Evolutionary conservation across 441 rosid species (phyloP).

Genomic region (Aquilaria agallochum): DNA sequence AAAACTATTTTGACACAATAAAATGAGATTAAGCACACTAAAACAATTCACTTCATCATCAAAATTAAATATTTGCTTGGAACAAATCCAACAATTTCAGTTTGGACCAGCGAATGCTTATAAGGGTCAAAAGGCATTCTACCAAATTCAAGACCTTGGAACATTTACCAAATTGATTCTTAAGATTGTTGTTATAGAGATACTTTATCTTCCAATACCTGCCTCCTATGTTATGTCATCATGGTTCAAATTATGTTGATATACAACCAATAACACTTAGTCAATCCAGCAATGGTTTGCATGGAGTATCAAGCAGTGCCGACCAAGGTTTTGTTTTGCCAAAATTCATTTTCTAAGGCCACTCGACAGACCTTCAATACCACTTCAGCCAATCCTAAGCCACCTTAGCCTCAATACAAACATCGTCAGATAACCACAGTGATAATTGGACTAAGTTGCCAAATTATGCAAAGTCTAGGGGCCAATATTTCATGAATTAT

Average conservation of each 20-base stretch:
- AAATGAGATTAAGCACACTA: too few relatives aligned
- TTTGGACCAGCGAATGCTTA: slow-evolving; percentile 62
- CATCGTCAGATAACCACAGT: too few relatives aligned
- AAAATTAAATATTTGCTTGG: too few relatives aligned
- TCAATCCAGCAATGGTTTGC: slow-evolving; percentile 85
- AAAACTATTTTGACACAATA: too few relatives aligned
- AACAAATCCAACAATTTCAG: slow-evolving; percentile 6
- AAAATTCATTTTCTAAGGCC: slow-evolving; percentile 2
- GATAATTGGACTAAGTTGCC: too few relatives aligned
- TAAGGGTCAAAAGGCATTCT: slow-evolving; percentile 84
- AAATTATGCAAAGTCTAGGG: too few relatives aligned
- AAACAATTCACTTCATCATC: too few relatives aligned
- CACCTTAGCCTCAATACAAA: too few relatives aligned
- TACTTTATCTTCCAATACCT: slow-evolving; percentile 86
- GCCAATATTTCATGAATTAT: too few relatives aligned
- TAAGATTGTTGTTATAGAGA: slow-evolving; percentile 90
- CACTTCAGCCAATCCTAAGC: too few relatives aligned
- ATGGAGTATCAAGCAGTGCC: slow-evolving; percentile 62
- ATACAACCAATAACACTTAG: slow-evolving; percentile 80
- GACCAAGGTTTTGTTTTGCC: slow-evolving; percentile 81
- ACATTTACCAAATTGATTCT: slow-evolving; percentile 90
- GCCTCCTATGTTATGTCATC: slow-evolving; percentile 83
- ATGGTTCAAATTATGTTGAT: slow-evolving; percentile 78
- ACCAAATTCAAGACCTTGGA: slow-evolving; percentile 98
- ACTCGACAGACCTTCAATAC: too few relatives aligned